Evolutionary conservation across 2,329 filamentous ascomycete genomes (phyloP).

Genomic region (Claviceps sp.): DNA sequence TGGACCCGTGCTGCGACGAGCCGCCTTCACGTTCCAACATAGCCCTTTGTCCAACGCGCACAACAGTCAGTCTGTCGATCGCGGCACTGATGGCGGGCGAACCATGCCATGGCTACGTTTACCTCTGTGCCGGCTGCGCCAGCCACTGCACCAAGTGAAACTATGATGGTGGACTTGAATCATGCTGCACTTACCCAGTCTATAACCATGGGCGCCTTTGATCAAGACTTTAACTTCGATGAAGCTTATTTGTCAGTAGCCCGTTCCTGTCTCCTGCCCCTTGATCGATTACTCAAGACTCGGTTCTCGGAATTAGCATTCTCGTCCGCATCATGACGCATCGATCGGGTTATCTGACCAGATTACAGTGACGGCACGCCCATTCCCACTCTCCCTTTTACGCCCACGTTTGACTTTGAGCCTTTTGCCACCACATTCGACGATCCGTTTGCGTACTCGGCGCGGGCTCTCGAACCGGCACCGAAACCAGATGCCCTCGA

Average conservation of each 20-base stretch:
- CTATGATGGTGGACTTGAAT: conserved; percentile 28
- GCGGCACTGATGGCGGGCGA: conserved; percentile 18
- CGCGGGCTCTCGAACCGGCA: conserved; percentile 31
- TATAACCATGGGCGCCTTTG: conserved; percentile 37
- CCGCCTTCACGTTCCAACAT: background rate
- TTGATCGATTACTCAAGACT: background rate
- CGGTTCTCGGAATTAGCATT: no score
- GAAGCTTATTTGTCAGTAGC: conserved; percentile 40
- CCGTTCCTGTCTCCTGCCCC: background rate
- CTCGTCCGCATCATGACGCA: no score
- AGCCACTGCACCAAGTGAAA: conserved; percentile 30
- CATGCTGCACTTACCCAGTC: conserved; percentile 19
- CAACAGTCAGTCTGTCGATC: no score
- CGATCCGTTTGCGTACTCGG: conserved; percentile 49
- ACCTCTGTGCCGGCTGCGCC: conserved; percentile 41
- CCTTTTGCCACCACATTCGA: conserved; percentile 49
- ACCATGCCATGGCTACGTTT: conserved; percentile 44
- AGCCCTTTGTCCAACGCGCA: background rate
- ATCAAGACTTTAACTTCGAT: conserved; percentile 40
- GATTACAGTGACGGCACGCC: conserved; percentile 19
- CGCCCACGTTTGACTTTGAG: conserved; percentile 47
- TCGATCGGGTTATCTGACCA: background rate
- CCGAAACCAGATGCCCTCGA: conserved; percentile 29
- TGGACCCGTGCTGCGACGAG: background rate
- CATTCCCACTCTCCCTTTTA: conserved; percentile 34